A percentile compares a stretch with the other conserved stretches of the same genome.
Evolutionary conservation across 768 basidiomycete species (phyloP).

Genomic region (Pulveroboletus sp.): DNA sequence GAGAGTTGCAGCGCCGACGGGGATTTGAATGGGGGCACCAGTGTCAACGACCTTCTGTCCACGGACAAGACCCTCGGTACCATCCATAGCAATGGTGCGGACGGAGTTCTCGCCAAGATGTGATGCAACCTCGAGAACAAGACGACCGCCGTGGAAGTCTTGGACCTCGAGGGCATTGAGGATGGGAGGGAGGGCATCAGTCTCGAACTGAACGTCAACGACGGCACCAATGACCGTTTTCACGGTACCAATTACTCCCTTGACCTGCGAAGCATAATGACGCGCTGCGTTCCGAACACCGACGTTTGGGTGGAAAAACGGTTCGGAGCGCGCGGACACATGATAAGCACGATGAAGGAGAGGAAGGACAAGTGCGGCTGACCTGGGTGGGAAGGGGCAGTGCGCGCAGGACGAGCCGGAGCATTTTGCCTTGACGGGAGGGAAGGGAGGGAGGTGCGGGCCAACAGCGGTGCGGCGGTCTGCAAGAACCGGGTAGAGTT

Average conservation of each 20-base stretch:
- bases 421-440: constrained; percentile 43
- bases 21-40: constrained; percentile 93
- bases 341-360: too few species aligned
- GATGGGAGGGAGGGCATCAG: constrained; percentile 87
- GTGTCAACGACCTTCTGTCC: constrained; percentile 97
- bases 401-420: constrained; percentile 46
- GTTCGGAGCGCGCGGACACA: too few species aligned
- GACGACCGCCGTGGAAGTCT: constrained; percentile 88
- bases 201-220: constrained; percentile 98
- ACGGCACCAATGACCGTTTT: constrained; percentile 99
- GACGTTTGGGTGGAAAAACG: not conserved
- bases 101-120: constrained; percentile 99
- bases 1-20: constrained; percentile 90
- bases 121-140: constrained; percentile 98
- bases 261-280: constrained; percentile 88
- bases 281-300: constrained; percentile 47
- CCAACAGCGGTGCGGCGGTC: constrained; percentile 57
- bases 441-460: constrained; percentile 47
- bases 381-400: constrained; percentile 53
- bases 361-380: constrained; percentile 24
- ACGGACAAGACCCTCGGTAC: constrained; percentile 99
- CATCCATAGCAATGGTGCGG: constrained; percentile 99
- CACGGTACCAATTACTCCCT: constrained; percentile 67
- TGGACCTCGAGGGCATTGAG: constrained; percentile 98
- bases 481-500: constrained; percentile 80